Evolutionary conservation across 768 basidiomycete genomes (phyloP), one percentile per base, ranked within the genome.

Genomic region (Mycena epipterygia): DNA sequence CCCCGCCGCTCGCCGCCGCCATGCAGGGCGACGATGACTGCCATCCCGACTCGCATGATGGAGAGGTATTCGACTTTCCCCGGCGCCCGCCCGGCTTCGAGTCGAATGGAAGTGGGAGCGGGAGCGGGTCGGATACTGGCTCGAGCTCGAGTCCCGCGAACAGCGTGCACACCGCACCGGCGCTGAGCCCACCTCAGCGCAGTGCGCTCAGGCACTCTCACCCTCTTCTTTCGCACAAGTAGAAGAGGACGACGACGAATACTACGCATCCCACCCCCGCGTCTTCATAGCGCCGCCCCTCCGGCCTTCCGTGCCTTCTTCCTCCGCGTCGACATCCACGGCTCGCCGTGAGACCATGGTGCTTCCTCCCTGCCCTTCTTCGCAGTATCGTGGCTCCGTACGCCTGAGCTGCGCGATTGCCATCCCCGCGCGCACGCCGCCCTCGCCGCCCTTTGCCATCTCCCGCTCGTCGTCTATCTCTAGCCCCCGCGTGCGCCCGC

Each of bases 301-400:
- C 11, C 49, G 6, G 27, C 49, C 8, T 30, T 27, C 49, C 49
- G 14, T 30, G 3, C 29, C 49, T n/a, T n/a, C n/a, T n/a, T 9
- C 49, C 2, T 3, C 49, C 21, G 7, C 21, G 44, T 29, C 49
- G 3, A 6, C 17, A 8, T n/a, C 14, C 27, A 51, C 3, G 6
- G n/a, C n/a, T 46, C 56, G 42, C 27, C 62, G 66, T 39, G 71
- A 72, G 21, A 64, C 66, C 32, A 51, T 55, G 1, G n/a, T 64
- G 23, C 41, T 72, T 30, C 57, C 48, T 2, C 29, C 33, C 27
- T n/a, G 27, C 19, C 51, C 41, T 13, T 12, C 53, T 9, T 46
- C 37, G 13, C 17, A 25, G 8, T 23, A 33, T 13, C 44, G 37
- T 14, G 32, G 21, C 44, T 53, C 58, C 12, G 27, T 41, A 23